Evolutionary conservation across 768 basidiomycete species (phyloP).

Genomic region (Cubamyces sp.): DNA sequence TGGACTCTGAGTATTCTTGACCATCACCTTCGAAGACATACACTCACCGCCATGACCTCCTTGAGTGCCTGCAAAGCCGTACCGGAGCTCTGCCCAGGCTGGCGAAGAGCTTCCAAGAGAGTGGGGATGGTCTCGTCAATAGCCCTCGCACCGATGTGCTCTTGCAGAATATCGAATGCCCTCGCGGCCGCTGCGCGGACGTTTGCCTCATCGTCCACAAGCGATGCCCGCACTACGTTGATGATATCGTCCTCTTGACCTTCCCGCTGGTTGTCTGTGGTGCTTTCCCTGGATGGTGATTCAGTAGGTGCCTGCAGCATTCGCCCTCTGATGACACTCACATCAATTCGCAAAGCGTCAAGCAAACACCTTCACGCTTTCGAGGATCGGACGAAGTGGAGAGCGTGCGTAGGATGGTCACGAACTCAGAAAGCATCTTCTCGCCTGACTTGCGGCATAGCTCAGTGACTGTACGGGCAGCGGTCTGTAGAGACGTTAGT

Average conservation of each 20-base stretch:
- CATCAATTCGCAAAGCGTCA: conserved; percentile 90
- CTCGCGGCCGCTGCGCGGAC: conserved; percentile 90
- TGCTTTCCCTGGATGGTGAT: conserved; percentile 64
- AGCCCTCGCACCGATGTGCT: conserved; percentile 85
- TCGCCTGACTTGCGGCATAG: conserved; percentile 96
- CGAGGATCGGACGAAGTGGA: conserved; percentile 63
- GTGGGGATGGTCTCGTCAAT: conserved; percentile 98
- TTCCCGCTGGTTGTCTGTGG: conserved; percentile 82
- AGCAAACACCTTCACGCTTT: conserved; percentile 83
- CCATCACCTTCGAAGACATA: conserved; percentile 9
- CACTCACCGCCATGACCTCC: conserved; percentile 89
- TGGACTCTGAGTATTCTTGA: not conserved
- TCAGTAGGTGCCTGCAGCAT: conserved; percentile 11
- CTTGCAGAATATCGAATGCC: conserved; percentile 91
- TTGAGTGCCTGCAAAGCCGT: conserved; percentile 91
- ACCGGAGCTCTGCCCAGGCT: conserved; percentile 92
- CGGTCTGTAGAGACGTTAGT: conserved; percentile 57
- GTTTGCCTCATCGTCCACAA: conserved; percentile 86
- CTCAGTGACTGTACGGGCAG: conserved; percentile 85
- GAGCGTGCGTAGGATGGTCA: conserved; percentile 74
- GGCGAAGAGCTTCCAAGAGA: conserved; percentile 86
- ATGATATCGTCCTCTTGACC: conserved; percentile 90
- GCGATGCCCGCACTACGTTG: conserved; percentile 75
- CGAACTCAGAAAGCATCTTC: conserved; percentile 80
- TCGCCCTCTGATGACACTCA: conserved; percentile 40